phyloP scores from a whole-genome alignment of 2,329 filamentous ascomycete genomes.

The Fusarium guadeloupense region DNA sequence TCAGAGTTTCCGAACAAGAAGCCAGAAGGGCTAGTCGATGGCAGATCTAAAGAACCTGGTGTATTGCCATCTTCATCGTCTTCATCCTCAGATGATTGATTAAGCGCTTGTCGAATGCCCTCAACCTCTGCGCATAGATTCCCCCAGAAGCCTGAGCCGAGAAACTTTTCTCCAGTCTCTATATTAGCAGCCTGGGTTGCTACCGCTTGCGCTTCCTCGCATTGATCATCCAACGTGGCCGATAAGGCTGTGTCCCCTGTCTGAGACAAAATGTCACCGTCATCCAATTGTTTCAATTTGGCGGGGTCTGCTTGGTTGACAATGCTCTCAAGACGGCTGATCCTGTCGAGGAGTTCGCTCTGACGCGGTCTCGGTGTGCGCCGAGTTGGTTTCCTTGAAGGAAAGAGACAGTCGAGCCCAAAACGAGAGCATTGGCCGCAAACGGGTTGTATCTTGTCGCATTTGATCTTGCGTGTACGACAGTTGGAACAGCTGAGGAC shows the following conservation, averaged over 20 bases:
- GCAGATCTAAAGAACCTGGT: slow-evolving; percentile 43
- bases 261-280: slow-evolving; percentile 11
- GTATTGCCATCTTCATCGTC: slow-evolving; percentile 49
- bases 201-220: slow-evolving; percentile 21
- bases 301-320: slow-evolving; percentile 54
- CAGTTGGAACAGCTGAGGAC: slow-evolving; percentile 68
- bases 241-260: slow-evolving; percentile 2
- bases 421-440: slow-evolving; percentile 63
- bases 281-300: slow-evolving; percentile 41
- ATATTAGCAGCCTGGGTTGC: slow-evolving; percentile 34
- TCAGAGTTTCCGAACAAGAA: slow-evolving; percentile 42
- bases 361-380: slow-evolving; percentile 54
- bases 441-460: slow-evolving; percentile 62
- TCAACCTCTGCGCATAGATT: slow-evolving; percentile 56
- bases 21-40: slow-evolving; percentile 40
- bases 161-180: slow-evolving; percentile 45
- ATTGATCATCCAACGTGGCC: slow-evolving; percentile 24
- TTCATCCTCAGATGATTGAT: slow-evolving; percentile 54
- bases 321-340: slow-evolving; percentile 56
- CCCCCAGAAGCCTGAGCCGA: slow-evolving; percentile 57
- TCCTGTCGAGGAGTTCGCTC: slow-evolving; percentile 55
- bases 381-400: slow-evolving; percentile 55
- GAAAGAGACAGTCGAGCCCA: slow-evolving; percentile 58
- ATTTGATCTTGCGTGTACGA: slow-evolving; percentile 70
- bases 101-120: slow-evolving; percentile 55